A percentile compares a stretch with the other conserved stretches of the same genome.
Conservation (phyloP, 768 basidiomycete genomes). For the Naganishia vaughanmartiniae region DNA sequence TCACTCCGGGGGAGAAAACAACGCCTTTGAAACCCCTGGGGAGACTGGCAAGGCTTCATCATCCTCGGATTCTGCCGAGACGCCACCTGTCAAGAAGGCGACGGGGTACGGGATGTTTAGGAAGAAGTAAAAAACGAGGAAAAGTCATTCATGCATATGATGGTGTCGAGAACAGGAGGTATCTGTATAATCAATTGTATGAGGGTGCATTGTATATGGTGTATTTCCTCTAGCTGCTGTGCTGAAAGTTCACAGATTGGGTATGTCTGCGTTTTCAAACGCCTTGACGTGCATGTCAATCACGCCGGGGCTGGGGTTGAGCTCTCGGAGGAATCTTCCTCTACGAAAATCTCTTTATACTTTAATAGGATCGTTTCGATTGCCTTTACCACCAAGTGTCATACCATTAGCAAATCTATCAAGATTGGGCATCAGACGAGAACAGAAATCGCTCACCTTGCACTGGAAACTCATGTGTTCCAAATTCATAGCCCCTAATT, state of each 20-base stretch:
- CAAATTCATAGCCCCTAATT: constrained; percentile 51
- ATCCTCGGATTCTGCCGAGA: constrained; percentile 7
- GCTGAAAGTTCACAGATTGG: not conserved
- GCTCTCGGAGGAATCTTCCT: constrained; percentile 55
- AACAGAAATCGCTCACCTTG: constrained; percentile 47
- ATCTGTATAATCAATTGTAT: not conserved
- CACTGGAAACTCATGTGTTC: constrained; percentile 57
- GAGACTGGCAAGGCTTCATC: constrained; percentile 14
- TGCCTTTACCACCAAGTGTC: constrained; percentile 60
- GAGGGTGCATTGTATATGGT: not conserved
- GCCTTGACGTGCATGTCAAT: not conserved
- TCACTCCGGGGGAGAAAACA: not conserved
- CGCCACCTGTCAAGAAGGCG: not conserved
- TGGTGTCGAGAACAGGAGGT: too few relatives aligned
- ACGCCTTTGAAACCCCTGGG: not conserved
- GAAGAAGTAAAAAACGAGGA: constrained; percentile 1
- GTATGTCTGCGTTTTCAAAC: not conserved
- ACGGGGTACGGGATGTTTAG: constrained; percentile 23
- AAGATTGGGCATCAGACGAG: constrained; percentile 22
- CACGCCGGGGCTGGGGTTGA: not conserved
- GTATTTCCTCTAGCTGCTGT: not conserved
- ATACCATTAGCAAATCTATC: constrained; percentile 26
- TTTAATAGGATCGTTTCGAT: constrained; percentile 93
- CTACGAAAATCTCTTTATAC: constrained; percentile 94
- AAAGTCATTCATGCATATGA: too few relatives aligned